phyloP scores from a whole-genome alignment of 2,329 filamentous ascomycete genomes.

The Westerdykella ornata region DNA sequence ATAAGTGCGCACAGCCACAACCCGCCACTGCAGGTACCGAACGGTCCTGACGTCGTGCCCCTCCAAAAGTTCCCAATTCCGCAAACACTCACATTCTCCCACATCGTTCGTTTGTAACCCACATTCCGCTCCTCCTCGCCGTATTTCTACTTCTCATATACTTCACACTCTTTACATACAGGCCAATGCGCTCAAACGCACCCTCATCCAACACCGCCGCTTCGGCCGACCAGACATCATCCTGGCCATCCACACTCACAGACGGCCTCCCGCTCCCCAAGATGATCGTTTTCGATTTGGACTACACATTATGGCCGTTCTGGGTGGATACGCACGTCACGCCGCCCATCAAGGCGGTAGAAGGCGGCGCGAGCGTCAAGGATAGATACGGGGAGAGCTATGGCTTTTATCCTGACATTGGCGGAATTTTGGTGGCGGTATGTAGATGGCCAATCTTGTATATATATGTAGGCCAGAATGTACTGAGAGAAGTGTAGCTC shows the following conservation, averaged over 20 bases:
- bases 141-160: too few species aligned
- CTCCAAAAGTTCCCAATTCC: too few species aligned
- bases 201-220: conserved; percentile 32
- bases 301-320: conserved; percentile 98
- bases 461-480: neutral
- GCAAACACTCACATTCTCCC: too few species aligned
- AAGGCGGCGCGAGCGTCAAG: conserved; percentile 44
- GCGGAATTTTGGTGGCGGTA: conserved; percentile 37
- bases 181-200: conserved; percentile 5
- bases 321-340: conserved; percentile 93
- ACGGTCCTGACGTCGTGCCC: too few species aligned
- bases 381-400: conserved; percentile 45
- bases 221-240: conserved; percentile 30
- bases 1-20: too few species aligned
- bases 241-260: conserved; percentile 53
- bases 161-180: too few species aligned
- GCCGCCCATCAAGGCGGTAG: conserved; percentile 56
- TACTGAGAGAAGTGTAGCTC: conserved; percentile 26
- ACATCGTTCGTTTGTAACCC: too few species aligned
- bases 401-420: conserved; percentile 45
- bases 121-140: too few species aligned
- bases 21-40: too few species aligned
- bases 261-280: conserved; percentile 68
- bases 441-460: neutral
- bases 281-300: conserved; percentile 87